phyloP scores from a whole-genome alignment of 306 rosid species.

The Quercus variabilis region DNA sequence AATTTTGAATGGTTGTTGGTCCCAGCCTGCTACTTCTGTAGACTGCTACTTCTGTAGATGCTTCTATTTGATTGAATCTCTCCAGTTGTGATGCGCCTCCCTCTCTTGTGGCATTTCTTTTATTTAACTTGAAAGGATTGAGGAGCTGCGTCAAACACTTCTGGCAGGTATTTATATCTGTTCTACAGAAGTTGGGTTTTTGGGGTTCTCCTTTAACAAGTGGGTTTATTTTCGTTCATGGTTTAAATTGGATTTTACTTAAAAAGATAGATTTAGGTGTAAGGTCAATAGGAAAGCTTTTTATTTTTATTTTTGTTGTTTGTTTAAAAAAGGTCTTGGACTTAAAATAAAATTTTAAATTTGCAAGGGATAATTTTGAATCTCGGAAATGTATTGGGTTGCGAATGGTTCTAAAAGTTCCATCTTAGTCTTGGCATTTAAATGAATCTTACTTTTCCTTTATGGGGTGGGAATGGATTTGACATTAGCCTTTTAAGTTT shows the following conservation, averaged over 20 bases:
- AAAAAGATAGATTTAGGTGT: neutral
- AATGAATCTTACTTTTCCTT: neutral
- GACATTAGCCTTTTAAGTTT: neutral
- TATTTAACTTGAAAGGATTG: constrained; percentile 39
- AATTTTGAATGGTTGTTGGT: constrained; percentile 59
- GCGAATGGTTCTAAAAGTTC: neutral
- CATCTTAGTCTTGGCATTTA: neutral
- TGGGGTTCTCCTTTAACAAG: constrained; percentile 3
- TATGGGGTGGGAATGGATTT: neutral
- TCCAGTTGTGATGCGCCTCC: constrained; percentile 48
- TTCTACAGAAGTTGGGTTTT: constrained; percentile 52
- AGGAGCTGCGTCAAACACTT: constrained; percentile 52
- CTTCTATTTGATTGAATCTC: constrained; percentile 62
- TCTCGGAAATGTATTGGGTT: neutral
- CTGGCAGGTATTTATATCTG: constrained; percentile 61
- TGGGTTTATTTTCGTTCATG: neutral
- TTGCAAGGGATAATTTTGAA: neutral
- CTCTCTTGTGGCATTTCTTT: constrained; percentile 42
- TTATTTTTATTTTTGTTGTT: neutral
- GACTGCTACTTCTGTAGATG: constrained; percentile 52
- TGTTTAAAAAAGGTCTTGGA: neutral
- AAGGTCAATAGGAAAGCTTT: neutral
- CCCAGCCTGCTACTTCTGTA: constrained; percentile 43
- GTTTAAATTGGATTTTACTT: neutral
- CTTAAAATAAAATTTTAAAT: neutral